These are phyloP conservation scores for Butyriboletus regius DNA, from an alignment of 1,284 basidiomycete genomes.

Conservation along the genomic window DNA sequence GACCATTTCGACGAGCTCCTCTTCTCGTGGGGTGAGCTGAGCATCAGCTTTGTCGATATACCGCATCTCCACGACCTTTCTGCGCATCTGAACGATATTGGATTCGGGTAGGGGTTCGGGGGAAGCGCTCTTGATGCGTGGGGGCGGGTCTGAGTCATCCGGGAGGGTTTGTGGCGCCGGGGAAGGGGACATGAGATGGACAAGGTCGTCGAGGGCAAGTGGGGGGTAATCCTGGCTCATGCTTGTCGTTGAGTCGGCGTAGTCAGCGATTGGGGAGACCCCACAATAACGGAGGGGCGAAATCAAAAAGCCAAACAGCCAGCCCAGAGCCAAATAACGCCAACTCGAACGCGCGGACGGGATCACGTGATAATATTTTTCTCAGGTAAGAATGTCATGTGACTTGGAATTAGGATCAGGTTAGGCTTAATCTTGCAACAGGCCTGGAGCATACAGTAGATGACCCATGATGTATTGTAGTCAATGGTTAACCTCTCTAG, in stretches of 20 bases:
- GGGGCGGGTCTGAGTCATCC: constrained; percentile 19
- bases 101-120: constrained; percentile 22
- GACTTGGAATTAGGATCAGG: constrained; percentile 2
- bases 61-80: constrained; percentile 16
- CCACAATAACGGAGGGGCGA: constrained; percentile 13
- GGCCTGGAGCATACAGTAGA: no score
- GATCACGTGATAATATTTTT: constrained; percentile 27
- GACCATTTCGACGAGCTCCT: constrained; percentile 56
- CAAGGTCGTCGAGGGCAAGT: constrained; percentile 38
- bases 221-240: constrained; percentile 32
- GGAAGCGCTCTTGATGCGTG: constrained; percentile 13
- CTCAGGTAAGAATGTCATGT: constrained; percentile 19
- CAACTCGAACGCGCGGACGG: constrained; percentile 28
- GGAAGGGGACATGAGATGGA: constrained; percentile 38
- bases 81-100: constrained; percentile 24
- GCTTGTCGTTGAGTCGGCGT: neutral
- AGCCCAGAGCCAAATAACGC: constrained; percentile 25
- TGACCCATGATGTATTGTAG: no score
- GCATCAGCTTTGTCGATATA: neutral
- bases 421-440: no score
- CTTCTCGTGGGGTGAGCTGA: constrained; percentile 36
- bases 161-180: constrained; percentile 26
- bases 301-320: constrained; percentile 31
- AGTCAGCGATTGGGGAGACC: neutral
- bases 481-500: no score